Evolutionary conservation across 2,329 filamentous ascomycete genomes (phyloP), one percentile per base, ranked within the genome.

Genomic region (Diaporthe sp.): DNA sequence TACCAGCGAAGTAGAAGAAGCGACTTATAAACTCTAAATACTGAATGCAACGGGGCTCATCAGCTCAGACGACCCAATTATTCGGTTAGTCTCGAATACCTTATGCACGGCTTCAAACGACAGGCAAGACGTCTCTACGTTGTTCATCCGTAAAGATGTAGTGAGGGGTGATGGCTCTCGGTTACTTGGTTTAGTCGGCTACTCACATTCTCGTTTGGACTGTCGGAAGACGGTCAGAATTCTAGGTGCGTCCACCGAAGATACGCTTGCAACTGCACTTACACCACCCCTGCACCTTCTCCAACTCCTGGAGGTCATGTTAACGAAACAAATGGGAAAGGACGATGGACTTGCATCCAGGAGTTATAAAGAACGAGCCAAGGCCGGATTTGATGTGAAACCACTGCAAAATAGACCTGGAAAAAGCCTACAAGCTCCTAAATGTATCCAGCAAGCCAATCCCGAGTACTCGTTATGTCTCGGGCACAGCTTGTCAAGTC

Each of bases 151-250:
- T 12, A 12, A 19, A 42, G 57, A 31, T 12, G 19, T 13, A 42
- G 42, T 72, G 70, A 61, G 57, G 55, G 62, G 71, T 44, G 15
- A 7, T 10, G 44, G 44, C 22, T 15, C 28, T 42, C 70, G 70
- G 53, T 60, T 72, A 49, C 53, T 58, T 60, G 8, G 6, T 10
- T 39, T 8, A 61, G 42, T 72, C 55, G 70, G 70, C 70, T 72
- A 60, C 8, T 37, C 7, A 4, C 0, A 19, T 72, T 72, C 22
- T 49, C 34, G 22, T 17, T 17, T 22, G 28, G 25, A 31, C 37
- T 49, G 39, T 58, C 55, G 12, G 2, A 12, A 12, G 3, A 6
- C 2, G 15, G 1, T 6, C 13, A 7, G 0, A 10, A 22, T 19
- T 22, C 13, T 22, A 15, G 6, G 31, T 1, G 9, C 1, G 3